Evolutionary conservation across 2,329 filamentous ascomycete genomes (phyloP), one percentile per base, ranked within the genome.

Genomic region (Aspergillus carbonarius): DNA sequence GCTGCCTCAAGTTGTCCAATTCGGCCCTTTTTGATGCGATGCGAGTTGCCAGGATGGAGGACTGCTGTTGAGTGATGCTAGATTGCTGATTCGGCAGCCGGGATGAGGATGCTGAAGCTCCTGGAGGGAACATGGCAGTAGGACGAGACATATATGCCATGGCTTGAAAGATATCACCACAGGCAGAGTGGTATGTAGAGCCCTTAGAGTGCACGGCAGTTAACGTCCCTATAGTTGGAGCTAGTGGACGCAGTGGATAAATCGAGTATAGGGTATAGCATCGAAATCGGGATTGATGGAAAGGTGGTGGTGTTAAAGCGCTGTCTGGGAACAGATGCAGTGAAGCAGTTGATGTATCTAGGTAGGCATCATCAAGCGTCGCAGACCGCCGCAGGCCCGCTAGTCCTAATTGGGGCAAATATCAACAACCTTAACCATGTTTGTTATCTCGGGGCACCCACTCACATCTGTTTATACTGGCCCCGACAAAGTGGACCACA

Each of bases 11-110:
- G 63, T 82, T 85, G 54, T 87, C 85, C 42, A 88, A 77, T 69
- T 88, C 86, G 35, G 81, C 78, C 65, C 83, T 85, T 76, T 88
- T 88, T 64, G 85, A 82, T 60, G 83, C 80, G 68, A 88, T 86
- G 67, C 85, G 84, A 35, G 83, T 78, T 53, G 84, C 77, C n/a
- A 88, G 76, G 30, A 80, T 78, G 1, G 84, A 83, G 7, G 84
- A 84, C 66, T 85, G 83, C 58, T 79, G 76, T 50, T 73, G 64
- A 66, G 78, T 64, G 34, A 63, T 59, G 52, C 68, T 65, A 65
- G 70, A 59, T 52, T 70, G 61, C 39, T 60, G 63, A 44, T 66
- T 69, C 51, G 68, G 63, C 51, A 73, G 73, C 20, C 74, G 73
- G 55, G 74, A 59, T 5, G 70, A 67, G 32, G 72, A 61, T 12